Conservation (phyloP, 140 eudicot species). For the Anethum foeniculum region DNA sequence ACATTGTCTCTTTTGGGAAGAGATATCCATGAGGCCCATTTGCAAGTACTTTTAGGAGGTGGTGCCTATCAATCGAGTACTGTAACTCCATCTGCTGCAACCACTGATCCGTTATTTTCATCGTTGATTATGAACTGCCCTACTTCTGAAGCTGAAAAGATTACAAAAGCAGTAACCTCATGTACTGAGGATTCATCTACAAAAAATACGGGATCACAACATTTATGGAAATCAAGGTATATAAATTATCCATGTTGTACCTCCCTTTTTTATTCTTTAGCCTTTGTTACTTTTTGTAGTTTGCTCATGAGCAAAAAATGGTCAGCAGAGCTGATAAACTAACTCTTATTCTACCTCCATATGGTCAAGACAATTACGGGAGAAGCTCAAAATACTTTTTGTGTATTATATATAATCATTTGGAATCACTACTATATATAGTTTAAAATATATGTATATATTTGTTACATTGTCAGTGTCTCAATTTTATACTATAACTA, state of each 20-base stretch:
- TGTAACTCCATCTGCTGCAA: conserved; percentile 36
- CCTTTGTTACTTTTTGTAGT: neutral
- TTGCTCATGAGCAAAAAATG: neutral
- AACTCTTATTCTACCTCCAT: neutral
- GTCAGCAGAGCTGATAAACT: neutral
- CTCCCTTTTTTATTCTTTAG: neutral
- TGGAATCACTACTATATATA: neutral
- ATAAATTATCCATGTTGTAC: neutral
- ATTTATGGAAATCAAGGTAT: conserved; percentile 81
- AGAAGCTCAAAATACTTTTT: neutral
- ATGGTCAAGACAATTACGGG: neutral
- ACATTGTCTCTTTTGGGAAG: conserved; percentile 75
- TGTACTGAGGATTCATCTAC: conserved; percentile 41
- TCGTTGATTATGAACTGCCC: conserved; percentile 70
- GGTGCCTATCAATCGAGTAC: conserved; percentile 47
- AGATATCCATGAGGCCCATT: conserved; percentile 94
- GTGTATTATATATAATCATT: neutral
- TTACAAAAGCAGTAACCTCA: conserved; percentile 53
- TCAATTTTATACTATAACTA: neutral
- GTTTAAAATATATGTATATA: neutral
- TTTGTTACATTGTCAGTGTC: neutral
- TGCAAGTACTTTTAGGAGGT: conserved; percentile 89
- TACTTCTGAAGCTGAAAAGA: conserved; percentile 58
- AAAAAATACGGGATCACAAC: conserved; percentile 36
- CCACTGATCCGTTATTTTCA: conserved; percentile 62